These are phyloP conservation scores for Dendrobium nobile DNA, from an alignment of 106 monocot species.

Conservation along the genomic window DNA sequence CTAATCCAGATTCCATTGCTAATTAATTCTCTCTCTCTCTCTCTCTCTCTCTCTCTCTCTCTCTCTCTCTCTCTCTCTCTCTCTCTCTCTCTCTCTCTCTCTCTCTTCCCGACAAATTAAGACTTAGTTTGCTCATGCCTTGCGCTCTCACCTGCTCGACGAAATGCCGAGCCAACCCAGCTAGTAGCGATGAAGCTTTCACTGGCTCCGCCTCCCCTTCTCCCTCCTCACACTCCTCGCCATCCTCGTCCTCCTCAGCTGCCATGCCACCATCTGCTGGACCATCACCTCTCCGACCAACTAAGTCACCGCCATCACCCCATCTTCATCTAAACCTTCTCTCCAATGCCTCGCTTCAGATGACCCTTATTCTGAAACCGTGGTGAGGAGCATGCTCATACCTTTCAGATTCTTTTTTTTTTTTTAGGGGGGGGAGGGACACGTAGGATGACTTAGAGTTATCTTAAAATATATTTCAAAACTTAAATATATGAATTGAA, in stretches of 20 bases:
- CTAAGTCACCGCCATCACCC: neutral
- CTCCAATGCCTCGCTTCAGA: slow-evolving; percentile 31
- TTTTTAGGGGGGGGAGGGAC: no score
- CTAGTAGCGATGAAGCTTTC: slow-evolving; percentile 16
- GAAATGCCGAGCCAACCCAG: neutral
- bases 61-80: no score
- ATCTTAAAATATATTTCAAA: no score
- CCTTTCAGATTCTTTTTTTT: no score
- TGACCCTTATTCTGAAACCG: slow-evolving; percentile 22
- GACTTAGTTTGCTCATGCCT: neutral
- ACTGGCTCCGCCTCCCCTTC: slow-evolving; percentile 16
- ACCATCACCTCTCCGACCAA: neutral
- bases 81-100: neutral
- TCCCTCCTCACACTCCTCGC: slow-evolving; percentile 31
- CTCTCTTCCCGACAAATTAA: neutral
- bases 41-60: neutral
- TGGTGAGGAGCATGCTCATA: slow-evolving; percentile 1
- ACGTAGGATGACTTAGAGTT: no score
- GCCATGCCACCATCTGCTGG: slow-evolving; percentile 20
- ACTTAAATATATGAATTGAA: no score
- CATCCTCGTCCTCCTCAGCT: slow-evolving; percentile 29
- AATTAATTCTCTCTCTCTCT: neutral
- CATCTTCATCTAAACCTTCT: slow-evolving; percentile 21
- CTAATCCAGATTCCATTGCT: neutral
- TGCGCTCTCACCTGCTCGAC: neutral